phyloP scores from a whole-genome alignment of 495 filamentous ascomycete species.

The Monascus purpureus region DNA sequence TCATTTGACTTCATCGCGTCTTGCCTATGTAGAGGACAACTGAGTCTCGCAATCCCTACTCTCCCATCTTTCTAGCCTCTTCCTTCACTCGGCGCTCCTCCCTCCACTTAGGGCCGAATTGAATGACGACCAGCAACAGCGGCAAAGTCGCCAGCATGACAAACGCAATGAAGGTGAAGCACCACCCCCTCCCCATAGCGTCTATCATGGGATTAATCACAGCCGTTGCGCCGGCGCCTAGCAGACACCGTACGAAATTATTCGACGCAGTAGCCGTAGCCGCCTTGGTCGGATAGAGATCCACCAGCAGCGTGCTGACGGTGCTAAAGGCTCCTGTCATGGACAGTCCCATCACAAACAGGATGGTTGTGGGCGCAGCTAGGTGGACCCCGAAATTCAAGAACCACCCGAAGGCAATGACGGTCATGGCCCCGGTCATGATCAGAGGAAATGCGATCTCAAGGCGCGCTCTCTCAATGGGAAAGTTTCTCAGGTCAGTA shows the following conservation, averaged over 20 bases:
- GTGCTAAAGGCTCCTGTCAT: constrained; percentile 45
- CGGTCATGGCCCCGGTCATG: constrained; percentile 18
- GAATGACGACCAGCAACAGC: constrained; percentile 24
- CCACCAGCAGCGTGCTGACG: constrained; percentile 47
- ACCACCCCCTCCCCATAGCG: constrained; percentile 53
- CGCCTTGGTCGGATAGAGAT: constrained; percentile 47
- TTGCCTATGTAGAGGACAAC: no score
- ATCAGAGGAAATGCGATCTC: constrained; percentile 31
- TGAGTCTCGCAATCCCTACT: no score
- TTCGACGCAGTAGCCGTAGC: constrained; percentile 56
- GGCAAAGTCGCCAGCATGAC: constrained; percentile 41
- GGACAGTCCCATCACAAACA: constrained; percentile 44
- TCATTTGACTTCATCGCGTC: no score
- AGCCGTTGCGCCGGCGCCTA: constrained; percentile 54
- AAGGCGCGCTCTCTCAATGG: constrained; percentile 50
- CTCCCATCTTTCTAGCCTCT: constrained; percentile 6
- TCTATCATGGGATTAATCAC: constrained; percentile 51
- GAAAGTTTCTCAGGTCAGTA: constrained; percentile 32
- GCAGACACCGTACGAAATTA: constrained; percentile 52
- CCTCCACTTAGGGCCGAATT: not conserved
- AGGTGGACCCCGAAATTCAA: constrained; percentile 22
- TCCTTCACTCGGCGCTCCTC: constrained; percentile 7
- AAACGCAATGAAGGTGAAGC: constrained; percentile 49
- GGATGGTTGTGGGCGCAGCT: constrained; percentile 35
- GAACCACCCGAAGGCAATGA: constrained; percentile 27